Evolutionary conservation across 352 stramenopile genomes (phyloP), one percentile per base, ranked within the genome.

Genomic region (Phytopythium montanum): DNA sequence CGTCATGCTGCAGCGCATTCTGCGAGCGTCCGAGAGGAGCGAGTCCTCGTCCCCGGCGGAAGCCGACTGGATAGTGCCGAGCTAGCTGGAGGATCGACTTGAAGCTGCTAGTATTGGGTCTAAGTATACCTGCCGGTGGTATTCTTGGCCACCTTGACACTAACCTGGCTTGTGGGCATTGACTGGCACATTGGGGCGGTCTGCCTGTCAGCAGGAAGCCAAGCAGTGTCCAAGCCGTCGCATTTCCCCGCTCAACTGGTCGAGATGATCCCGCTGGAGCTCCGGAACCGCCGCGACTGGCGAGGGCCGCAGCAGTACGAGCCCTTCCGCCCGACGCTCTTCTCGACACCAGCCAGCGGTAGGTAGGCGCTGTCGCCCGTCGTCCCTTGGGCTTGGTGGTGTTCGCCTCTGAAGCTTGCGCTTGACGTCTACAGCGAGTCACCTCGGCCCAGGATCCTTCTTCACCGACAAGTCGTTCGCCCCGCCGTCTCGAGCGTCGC

Each of bases 241-340:
- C 31, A 36, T 6, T 36, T 6, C 31, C 8, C 31, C 12, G 31
- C 31, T 36, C 31, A 36, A 36, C 31, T 36, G 54, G 56, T n/a
- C 64, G 68, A 56, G 9, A 81, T 88, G 69, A 42, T 86, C 18
- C 71, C 76, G 14, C 50, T 86, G 54, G 76, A 75, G n/a, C n/a
- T 80, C 55, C 68, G 79, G 7, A 75, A 74, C 53, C 70, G 58
- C 41, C 60, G 59, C 33, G 75, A 81, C 79, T 10, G 55, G 54
- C 21, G 66, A 73, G 72, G 68, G 16, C 79, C 87, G 46, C 26
- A 66, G 33, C 75, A 79, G 21, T 89, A 87, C 58, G 44, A 66
- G 18, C 54, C 76, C 18, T 89, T 87, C 46, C 76, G 79, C 21
- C 49, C 42, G 5, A 89, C 79, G 4, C 56, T 72, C 36, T 85